Conservation (phyloP, 306 rosid species). For the Vigna unguiculata region DNA sequence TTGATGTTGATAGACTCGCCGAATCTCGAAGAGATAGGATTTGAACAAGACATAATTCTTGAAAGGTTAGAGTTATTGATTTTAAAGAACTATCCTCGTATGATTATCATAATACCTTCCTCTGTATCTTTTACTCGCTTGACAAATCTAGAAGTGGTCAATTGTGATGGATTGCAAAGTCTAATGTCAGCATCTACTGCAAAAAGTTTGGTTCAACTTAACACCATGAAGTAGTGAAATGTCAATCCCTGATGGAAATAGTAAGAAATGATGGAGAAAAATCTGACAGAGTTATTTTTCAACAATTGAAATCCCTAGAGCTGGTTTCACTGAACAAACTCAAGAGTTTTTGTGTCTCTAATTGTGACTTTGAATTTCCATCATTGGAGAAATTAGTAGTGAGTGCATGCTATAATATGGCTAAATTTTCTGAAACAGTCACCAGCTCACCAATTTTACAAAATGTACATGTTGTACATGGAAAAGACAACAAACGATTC, state of each 20-base stretch:
- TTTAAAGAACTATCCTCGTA: not conserved
- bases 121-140: conserved; percentile 20
- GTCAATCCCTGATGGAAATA: not conserved
- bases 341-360: not conserved
- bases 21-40: not conserved
- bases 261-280: too few relatives aligned
- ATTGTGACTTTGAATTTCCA: not conserved
- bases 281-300: not conserved
- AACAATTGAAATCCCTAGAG: conserved; percentile 2
- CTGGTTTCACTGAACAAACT: not conserved
- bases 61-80: conserved; percentile 17
- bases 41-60: not conserved
- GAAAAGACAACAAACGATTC: not conserved
- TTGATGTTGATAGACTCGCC: not conserved
- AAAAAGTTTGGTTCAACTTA: too few relatives aligned
- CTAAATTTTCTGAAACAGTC: not conserved
- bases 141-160: too few relatives aligned
- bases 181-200: too few relatives aligned
- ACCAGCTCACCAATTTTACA: not conserved
- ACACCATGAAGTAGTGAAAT: not conserved
- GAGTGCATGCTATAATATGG: not conserved
- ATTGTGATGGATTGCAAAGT: too few relatives aligned
- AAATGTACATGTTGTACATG: not conserved
- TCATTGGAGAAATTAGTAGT: not conserved
- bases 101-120: conserved; percentile 1